Percentiles rank a stretch among this genome's conserved stretches.
phyloP scores from a whole-genome alignment of 164 flowering plant genomes.

The Litsea cubeba region DNA sequence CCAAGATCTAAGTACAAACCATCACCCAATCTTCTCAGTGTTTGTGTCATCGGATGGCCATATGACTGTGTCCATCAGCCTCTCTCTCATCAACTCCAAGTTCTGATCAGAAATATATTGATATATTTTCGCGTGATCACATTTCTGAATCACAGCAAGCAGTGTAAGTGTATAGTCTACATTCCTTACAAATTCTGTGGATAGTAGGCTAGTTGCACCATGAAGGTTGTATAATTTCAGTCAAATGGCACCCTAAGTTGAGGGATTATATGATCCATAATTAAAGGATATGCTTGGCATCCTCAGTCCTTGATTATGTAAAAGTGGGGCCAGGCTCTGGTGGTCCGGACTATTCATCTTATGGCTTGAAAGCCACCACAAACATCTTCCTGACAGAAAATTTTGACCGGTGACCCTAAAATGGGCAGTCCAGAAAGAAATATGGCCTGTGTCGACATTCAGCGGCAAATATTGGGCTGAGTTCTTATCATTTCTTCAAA shows the following conservation, averaged over 20 bases:
- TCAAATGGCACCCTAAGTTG: background rate
- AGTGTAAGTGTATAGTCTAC: background rate
- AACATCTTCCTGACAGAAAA: background rate
- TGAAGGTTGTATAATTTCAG: background rate
- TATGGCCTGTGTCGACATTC: background rate
- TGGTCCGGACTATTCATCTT: background rate
- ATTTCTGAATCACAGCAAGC: constrained; percentile 22
- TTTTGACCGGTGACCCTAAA: no score
- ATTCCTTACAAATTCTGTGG: background rate
- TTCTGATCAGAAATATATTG: constrained; percentile 75
- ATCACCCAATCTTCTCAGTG: constrained; percentile 60
- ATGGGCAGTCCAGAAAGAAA: no score
- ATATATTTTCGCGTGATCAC: constrained; percentile 35
- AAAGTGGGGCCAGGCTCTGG: background rate
- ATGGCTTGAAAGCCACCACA: background rate
- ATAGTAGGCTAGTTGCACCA: background rate
- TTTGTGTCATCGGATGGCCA: constrained; percentile 42
- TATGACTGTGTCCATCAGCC: constrained; percentile 56
- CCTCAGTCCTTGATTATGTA: background rate
- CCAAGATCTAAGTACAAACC: background rate
- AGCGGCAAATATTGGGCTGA: no score
- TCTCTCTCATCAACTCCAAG: constrained; percentile 92
- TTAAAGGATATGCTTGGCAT: no score
- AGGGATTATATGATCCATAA: background rate
- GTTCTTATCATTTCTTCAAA: no score